These are phyloP conservation scores for Lasiosphaeria hispida DNA, from an alignment of 495 filamentous ascomycete species.

Conservation along the genomic window DNA sequence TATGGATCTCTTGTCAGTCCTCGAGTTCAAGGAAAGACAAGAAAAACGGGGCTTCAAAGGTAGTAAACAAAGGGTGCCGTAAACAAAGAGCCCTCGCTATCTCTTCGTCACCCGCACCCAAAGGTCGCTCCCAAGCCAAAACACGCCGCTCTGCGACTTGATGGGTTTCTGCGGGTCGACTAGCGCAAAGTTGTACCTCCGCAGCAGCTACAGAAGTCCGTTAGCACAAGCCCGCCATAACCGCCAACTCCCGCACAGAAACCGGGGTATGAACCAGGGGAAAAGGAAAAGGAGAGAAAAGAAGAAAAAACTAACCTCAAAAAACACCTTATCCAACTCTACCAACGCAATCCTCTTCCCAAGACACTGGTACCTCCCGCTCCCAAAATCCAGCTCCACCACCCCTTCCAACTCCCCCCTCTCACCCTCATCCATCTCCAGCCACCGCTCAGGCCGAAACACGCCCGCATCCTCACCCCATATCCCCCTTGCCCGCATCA, in stretches of 20 bases:
- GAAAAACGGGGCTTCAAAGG: too few species aligned
- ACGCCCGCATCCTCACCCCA: conserved; percentile 43
- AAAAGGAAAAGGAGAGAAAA: background rate
- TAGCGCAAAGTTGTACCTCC: conserved; percentile 35
- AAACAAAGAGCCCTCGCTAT: background rate
- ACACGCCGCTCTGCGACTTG: conserved; percentile 6
- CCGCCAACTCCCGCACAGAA: too few species aligned
- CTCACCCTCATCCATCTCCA: conserved; percentile 34
- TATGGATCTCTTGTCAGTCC: too few species aligned
- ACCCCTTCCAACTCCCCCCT: conserved; percentile 34
- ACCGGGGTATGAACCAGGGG: too few species aligned
- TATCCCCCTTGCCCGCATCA: conserved; percentile 28
- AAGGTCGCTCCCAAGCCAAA: conserved; percentile 14
- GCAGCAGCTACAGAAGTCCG: background rate
- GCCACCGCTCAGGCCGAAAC: conserved; percentile 53
- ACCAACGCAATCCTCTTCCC: conserved; percentile 31
- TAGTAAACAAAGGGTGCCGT: too few species aligned
- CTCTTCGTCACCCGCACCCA: conserved; percentile 17
- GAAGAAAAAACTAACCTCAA: conserved; percentile 37
- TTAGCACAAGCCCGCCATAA: too few species aligned
- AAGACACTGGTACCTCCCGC: conserved; percentile 35
- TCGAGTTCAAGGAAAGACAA: too few species aligned
- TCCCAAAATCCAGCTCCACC: conserved; percentile 28
- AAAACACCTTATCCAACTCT: conserved; percentile 48
- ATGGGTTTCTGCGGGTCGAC: conserved; percentile 44